A percentile compares a stretch with the other conserved stretches of the same genome.
phyloP scores from a whole-genome alignment of 306 rosid genomes.

The Psophocarpus tetragonolobus region DNA sequence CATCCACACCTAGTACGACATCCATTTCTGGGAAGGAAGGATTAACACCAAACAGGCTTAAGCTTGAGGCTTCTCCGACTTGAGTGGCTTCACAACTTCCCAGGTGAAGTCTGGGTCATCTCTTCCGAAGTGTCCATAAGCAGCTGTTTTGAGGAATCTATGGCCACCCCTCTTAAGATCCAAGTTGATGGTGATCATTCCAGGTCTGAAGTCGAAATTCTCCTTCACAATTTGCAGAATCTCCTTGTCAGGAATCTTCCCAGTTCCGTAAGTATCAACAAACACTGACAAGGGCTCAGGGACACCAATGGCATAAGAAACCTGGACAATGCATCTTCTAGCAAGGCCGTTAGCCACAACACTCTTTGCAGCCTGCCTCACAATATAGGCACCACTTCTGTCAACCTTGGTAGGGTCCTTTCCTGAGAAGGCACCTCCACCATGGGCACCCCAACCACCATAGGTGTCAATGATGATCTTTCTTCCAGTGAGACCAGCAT shows the following conservation, averaged over 20 bases:
- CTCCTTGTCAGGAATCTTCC: constrained; percentile 92
- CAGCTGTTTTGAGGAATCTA: constrained; percentile 96
- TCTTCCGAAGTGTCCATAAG: constrained; percentile 99
- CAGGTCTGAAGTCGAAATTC: constrained; percentile 94
- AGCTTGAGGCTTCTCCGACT: constrained; percentile 92
- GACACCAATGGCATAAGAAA: constrained; percentile 97
- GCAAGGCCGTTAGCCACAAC: constrained; percentile 91
- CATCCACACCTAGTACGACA: constrained; percentile 47
- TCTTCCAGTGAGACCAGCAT: constrained; percentile 98
- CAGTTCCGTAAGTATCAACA: constrained; percentile 82
- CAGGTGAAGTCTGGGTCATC: constrained; percentile 97
- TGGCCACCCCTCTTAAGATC: constrained; percentile 95
- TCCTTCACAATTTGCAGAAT: constrained; percentile 92
- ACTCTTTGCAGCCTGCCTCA: constrained; percentile 98
- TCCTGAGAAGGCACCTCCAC: constrained; percentile 99
- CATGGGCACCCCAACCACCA: constrained; percentile 99
- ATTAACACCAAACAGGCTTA: constrained; percentile 26
- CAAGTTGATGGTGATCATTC: constrained; percentile 93
- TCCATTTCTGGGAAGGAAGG: constrained; percentile 26
- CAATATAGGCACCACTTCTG: constrained; percentile 97
- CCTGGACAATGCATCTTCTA: constrained; percentile 92
- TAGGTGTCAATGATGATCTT: constrained; percentile 97
- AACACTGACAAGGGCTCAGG: constrained; percentile 94
- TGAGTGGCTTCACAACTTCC: constrained; percentile 99
- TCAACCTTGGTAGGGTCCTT: constrained; percentile 99